Evolutionary conservation across 192 early-diverging fungal species (phyloP).

Genomic region (Entomortierella chlamydospora): DNA sequence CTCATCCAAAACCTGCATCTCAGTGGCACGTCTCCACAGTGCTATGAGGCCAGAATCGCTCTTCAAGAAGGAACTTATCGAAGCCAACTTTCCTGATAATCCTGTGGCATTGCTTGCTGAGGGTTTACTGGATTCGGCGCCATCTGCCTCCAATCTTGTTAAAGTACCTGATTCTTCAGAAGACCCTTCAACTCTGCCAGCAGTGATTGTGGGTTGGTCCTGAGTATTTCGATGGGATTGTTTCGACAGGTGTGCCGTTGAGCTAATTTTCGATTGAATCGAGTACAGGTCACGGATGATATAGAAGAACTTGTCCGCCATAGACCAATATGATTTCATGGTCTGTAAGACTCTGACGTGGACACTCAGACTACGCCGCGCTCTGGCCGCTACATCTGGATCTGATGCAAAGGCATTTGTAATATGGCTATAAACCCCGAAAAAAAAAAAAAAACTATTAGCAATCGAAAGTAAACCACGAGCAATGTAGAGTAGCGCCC

Average conservation of each 20-base stretch:
- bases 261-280: conserved; percentile 58
- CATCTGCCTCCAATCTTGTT: not conserved
- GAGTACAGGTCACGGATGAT: conserved; percentile 66
- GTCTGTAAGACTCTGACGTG: conserved; percentile 55
- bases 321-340: conserved; percentile 64
- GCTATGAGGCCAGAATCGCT: conserved; percentile 52
- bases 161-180: not conserved
- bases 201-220: not conserved
- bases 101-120: not conserved
- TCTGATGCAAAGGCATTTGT: conserved; percentile 58
- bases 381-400: conserved; percentile 46
- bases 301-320: conserved; percentile 64
- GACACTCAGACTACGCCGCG: conserved; percentile 54
- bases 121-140: not conserved
- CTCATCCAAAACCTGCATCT: conserved; percentile 50
- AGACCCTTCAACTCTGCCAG: not conserved
- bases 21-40: conserved; percentile 47
- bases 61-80: conserved; percentile 49
- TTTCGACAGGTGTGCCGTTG: not conserved
- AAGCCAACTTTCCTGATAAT: conserved; percentile 25
- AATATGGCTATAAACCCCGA: conserved; percentile 42
- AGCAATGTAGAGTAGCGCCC: not conserved
- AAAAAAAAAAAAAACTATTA: not conserved
- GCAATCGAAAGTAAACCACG: not conserved
- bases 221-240: not conserved